These are phyloP conservation scores for Berkeleyomyces basicola DNA, from an alignment of 2,329 filamentous ascomycete genomes.

Conservation along the genomic window DNA sequence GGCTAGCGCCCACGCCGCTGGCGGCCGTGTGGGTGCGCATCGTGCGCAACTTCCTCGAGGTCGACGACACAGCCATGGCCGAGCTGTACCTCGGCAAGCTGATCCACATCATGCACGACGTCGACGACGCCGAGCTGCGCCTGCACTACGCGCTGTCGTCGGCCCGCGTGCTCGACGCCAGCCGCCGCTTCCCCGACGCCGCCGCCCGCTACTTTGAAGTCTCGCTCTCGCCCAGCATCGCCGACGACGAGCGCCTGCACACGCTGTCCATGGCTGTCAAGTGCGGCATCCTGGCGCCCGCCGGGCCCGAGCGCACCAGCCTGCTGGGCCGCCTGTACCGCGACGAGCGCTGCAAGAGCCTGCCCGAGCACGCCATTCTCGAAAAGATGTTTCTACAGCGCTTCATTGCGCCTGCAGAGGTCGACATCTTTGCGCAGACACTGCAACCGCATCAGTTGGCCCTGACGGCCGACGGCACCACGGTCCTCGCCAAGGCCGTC, in stretches of 20 bases:
- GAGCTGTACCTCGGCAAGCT: slow-evolving; percentile 85
- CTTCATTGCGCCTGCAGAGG: slow-evolving; percentile 64
- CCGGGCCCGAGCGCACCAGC: slow-evolving; percentile 67
- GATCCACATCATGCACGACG: slow-evolving; percentile 75
- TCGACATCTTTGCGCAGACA: slow-evolving; percentile 66
- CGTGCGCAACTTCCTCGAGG: slow-evolving; percentile 83
- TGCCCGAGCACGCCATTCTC: slow-evolving; percentile 71
- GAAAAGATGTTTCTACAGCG: slow-evolving; percentile 97
- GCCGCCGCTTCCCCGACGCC: slow-evolving; percentile 76
- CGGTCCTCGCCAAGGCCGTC: slow-evolving; percentile 81
- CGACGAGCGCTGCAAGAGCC: slow-evolving; percentile 62
- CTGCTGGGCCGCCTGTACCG: slow-evolving; percentile 77
- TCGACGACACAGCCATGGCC: slow-evolving; percentile 73
- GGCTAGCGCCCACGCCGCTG: slow-evolving; percentile 66
- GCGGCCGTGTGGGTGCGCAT: slow-evolving; percentile 84
- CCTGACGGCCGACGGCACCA: slow-evolving; percentile 75
- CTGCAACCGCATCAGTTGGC: slow-evolving; percentile 81
- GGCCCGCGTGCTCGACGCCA: slow-evolving; percentile 82
- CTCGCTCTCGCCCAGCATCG: slow-evolving; percentile 59
- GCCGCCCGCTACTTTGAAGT: slow-evolving; percentile 78
- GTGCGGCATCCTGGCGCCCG: slow-evolving; percentile 82
- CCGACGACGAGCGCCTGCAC: slow-evolving; percentile 69
- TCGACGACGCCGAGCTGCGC: slow-evolving; percentile 55
- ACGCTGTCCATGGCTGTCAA: slow-evolving; percentile 77
- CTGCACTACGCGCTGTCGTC: slow-evolving; percentile 83